phyloP scores from a whole-genome alignment of 1,284 basidiomycete species.

The Pterulicium gracile region DNA sequence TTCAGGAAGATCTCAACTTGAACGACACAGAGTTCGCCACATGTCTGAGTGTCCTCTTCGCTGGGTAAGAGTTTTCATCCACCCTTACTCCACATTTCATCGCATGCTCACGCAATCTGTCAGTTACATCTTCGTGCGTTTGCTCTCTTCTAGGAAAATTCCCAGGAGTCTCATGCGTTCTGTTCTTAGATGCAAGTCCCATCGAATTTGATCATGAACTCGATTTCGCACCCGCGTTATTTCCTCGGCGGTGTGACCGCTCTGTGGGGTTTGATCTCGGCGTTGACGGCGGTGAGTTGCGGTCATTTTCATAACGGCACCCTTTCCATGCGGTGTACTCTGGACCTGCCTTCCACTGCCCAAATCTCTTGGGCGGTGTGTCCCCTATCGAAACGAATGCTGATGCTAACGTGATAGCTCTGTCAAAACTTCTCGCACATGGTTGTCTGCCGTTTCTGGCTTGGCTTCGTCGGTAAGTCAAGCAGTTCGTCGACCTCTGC shows the following conservation, averaged over 20 bases:
- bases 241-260: conserved; percentile 10
- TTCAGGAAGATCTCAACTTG: conserved; percentile 12
- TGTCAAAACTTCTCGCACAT: conserved; percentile 11
- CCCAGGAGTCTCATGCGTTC: neutral
- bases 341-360: neutral
- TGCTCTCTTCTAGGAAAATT: neutral
- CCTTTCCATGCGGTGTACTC: neutral
- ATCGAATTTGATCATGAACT: conserved; percentile 13
- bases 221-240: conserved; percentile 11
- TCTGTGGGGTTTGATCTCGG: conserved; percentile 12
- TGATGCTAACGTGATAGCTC: conserved; percentile 8
- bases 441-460: conserved; percentile 12
- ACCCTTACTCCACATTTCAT: neutral
- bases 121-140: conserved; percentile 10
- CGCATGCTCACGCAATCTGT: neutral
- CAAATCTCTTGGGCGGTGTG: neutral
- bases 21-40: conserved; percentile 12
- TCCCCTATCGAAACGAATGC: neutral
- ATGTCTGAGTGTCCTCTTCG: conserved; percentile 11
- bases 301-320: too few relatives aligned
- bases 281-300: conserved; percentile 11
- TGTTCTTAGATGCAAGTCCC: conserved; percentile 14
- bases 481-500: neutral
- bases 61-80: conserved; percentile 10
- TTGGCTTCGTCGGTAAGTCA: conserved; percentile 12